These are phyloP conservation scores for Phytophthora cactorum DNA, from an alignment of 352 stramenopile species.

Conservation along the genomic window DNA sequence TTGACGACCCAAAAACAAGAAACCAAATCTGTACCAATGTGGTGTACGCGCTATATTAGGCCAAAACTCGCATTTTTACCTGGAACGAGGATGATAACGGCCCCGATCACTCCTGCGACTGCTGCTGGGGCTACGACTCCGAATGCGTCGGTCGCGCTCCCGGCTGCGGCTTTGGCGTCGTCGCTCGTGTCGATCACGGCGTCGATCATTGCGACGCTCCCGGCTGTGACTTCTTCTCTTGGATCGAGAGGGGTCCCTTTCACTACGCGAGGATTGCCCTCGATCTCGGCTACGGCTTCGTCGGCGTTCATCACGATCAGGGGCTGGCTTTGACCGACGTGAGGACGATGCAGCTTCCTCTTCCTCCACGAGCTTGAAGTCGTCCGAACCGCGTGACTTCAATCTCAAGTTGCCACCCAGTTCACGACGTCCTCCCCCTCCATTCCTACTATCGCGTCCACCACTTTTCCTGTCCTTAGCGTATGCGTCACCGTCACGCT, in stretches of 20 bases:
- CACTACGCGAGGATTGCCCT: slow-evolving; percentile 7
- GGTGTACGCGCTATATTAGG: no score
- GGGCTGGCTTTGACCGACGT: slow-evolving; percentile 15
- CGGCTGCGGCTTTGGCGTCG: slow-evolving; percentile 16
- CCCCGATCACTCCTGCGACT: slow-evolving; percentile 11
- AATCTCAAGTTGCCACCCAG: slow-evolving; percentile 49
- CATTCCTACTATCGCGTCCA: slow-evolving; percentile 14
- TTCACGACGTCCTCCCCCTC: slow-evolving; percentile 25
- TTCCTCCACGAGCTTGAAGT: slow-evolving; percentile 63
- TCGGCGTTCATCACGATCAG: slow-evolving; percentile 13
- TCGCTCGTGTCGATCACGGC: slow-evolving; percentile 24
- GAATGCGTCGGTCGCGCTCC: slow-evolving; percentile 9
- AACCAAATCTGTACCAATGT: no score
- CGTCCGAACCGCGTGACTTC: slow-evolving; percentile 39
- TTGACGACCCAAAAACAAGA: no score
- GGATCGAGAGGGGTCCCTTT: slow-evolving; percentile 21
- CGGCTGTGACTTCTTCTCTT: slow-evolving; percentile 20
- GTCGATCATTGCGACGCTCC: slow-evolving; percentile 12
- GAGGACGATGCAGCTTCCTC: slow-evolving; percentile 28
- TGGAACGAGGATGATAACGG: slow-evolving; percentile 12
- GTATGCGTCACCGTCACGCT: slow-evolving; percentile 55
- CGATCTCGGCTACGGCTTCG: slow-evolving; percentile 34
- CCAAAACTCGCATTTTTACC: slow-evolving; percentile 2
- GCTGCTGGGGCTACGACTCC: slow-evolving; percentile 21
- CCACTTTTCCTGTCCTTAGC: slow-evolving; percentile 39